Percentiles rank a stretch among this genome's conserved stretches.
Conservation (phyloP, 768 basidiomycete genomes). For the Rhizopogon salebrosus region DNA sequence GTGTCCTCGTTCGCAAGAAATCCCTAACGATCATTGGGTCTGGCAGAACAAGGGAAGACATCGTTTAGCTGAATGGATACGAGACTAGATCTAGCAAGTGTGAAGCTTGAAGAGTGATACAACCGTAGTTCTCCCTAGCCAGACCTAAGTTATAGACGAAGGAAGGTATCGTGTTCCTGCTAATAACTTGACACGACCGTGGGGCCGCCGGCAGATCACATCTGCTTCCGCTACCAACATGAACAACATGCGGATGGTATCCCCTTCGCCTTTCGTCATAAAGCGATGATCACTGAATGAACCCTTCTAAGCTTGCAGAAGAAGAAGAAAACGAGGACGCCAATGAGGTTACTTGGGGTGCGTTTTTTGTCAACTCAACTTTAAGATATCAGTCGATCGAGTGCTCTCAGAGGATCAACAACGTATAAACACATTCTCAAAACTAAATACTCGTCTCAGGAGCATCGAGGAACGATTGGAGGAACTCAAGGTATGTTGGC, state of each 20-base stretch:
- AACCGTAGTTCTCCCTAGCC: no score
- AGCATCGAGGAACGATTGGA: slow-evolving; percentile 69
- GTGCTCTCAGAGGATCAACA: slow-evolving; percentile 69
- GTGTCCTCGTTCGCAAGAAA: slow-evolving; percentile 13
- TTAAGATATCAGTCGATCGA: neutral
- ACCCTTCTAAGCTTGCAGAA: slow-evolving; percentile 50
- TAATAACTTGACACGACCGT: no score
- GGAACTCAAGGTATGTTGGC: slow-evolving; percentile 56
- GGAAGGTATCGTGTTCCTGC: no score
- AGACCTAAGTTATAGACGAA: no score
- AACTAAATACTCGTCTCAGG: slow-evolving; percentile 76
- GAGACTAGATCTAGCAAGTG: neutral
- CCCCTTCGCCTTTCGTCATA: slow-evolving; percentile 11
- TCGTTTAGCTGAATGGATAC: slow-evolving; percentile 4
- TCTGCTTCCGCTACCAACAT: slow-evolving; percentile 12
- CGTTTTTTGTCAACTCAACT: slow-evolving; percentile 13
- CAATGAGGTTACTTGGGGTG: slow-evolving; percentile 84
- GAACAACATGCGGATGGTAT: slow-evolving; percentile 56
- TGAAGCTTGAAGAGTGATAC: no score
- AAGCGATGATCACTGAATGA: slow-evolving; percentile 1
- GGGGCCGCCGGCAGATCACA: neutral
- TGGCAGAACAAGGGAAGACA: slow-evolving; percentile 6
- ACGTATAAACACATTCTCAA: slow-evolving; percentile 87
- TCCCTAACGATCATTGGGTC: slow-evolving; percentile 5
- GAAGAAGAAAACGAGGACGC: slow-evolving; percentile 74